Evolutionary conservation across 495 filamentous ascomycete species (phyloP).

Genomic region (Neurospora terricola): DNA sequence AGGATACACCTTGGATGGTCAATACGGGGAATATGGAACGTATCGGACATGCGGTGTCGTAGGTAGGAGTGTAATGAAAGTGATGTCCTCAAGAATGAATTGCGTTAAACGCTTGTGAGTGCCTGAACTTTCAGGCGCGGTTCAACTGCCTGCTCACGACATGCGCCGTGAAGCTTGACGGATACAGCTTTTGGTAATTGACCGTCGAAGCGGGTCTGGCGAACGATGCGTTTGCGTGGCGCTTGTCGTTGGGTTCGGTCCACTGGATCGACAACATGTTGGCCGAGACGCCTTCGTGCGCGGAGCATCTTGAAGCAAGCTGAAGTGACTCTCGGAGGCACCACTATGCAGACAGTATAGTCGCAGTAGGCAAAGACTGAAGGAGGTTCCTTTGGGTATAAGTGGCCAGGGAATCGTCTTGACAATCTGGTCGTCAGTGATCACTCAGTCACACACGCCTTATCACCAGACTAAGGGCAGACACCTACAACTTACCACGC

Average conservation of each 20-base stretch:
- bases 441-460: background rate
- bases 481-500: background rate
- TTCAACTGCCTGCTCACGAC: background rate
- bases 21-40: background rate
- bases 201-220: background rate
- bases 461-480: background rate
- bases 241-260: background rate
- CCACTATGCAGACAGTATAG: background rate
- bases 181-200: background rate
- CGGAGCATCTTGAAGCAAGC: background rate
- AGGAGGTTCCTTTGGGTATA: background rate
- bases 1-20: background rate
- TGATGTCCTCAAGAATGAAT: background rate
- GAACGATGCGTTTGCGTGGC: background rate
- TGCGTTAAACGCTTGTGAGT: background rate
- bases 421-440: background rate
- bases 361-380: background rate
- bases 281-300: background rate
- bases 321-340: background rate
- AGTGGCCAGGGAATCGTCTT: background rate
- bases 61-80: background rate
- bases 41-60: background rate
- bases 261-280: background rate
- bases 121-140: background rate
- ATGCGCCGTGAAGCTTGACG: background rate